Base-by-base conservation (phyloP, 2,329 filamentous ascomycete genomes). In the Paracorniculantispora psalliotae region DNA sequence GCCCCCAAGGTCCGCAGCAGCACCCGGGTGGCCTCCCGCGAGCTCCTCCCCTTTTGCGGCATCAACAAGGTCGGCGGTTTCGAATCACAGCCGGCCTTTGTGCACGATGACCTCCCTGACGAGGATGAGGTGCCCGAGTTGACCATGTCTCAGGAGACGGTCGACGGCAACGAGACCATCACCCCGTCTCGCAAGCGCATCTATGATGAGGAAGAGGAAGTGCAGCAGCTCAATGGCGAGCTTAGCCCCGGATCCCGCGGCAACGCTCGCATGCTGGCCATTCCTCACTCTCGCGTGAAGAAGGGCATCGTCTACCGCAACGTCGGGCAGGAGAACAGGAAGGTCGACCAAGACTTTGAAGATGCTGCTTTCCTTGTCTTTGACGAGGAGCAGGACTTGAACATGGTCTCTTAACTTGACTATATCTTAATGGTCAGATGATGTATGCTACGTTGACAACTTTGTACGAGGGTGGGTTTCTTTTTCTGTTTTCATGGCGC, bases 11-110 rank as follows among this genome's bases (percentile, higher is more conserved):
- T 37, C 47, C 48, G 59, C 39, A 58, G 63, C 26, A 64, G 65
- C 3, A 68, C 69, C 49, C 65, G 67, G 47, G 67, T 68, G 5
- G 63, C 68, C 7, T 72, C 75, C 37, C 77, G 81, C 33, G 91
- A 94, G 69, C 78, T 96, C 4, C 76, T 87, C 8, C 91, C 91
- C 0, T 96, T 92, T 69, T 93, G 90, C 69, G 91, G 90, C 26
- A 80, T 94, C 64, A 81, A 91, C 75, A 91, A 87, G 67, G 79
- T 90, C 59, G 90, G 89, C 41, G 89, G 89, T 0, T 74, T 87
- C 44, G 81, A 81, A 30, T 76, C 81, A 28, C 88, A 91, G 69
- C 78, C 83, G 15, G 71, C 76, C 23, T 73, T 67, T 19, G 59
- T 17, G 30, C 50, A 44, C 23, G 49, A 61, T 35, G 58, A 62